phyloP scores from a whole-genome alignment of 176 grass and related monocot genomes.

The Themeda triandra region DNA sequence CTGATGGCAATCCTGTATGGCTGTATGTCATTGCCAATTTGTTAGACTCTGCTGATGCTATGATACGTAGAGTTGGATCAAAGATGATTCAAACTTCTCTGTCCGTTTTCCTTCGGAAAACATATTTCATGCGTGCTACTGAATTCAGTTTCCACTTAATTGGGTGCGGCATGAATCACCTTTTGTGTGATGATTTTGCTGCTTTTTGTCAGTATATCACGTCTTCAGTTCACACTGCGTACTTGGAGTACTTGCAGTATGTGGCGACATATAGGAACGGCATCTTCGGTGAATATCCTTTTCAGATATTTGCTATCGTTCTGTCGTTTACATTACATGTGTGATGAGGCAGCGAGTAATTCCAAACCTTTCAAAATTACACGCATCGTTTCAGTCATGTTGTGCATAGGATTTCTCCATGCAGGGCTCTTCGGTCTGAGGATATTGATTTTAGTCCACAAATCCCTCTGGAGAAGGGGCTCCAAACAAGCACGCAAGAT shows the following conservation, averaged over 20 bases:
- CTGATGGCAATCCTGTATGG: background rate
- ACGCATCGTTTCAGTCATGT: background rate
- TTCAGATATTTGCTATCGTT: background rate
- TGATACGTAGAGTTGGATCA: background rate
- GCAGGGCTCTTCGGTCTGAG: background rate
- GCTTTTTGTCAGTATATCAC: background rate
- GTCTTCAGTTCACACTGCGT: background rate
- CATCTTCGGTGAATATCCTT: constrained; percentile 12
- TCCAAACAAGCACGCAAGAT: too few species aligned
- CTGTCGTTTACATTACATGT: background rate
- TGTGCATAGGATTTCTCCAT: background rate
- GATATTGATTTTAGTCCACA: background rate
- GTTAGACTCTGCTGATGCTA: background rate
- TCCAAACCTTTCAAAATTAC: too few species aligned
- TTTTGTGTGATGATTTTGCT: background rate
- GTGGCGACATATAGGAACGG: background rate
- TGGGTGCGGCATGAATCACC: background rate
- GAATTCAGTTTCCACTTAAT: background rate
- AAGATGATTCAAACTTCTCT: background rate
- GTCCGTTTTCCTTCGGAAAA: background rate
- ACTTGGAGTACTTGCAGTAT: background rate
- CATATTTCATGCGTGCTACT: background rate
- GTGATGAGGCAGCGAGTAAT: background rate
- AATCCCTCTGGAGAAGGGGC: background rate
- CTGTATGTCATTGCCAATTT: background rate